A percentile compares a stretch with the other conserved stretches of the same genome.
These are phyloP conservation scores for Neurospora tetraspora DNA, from an alignment of 495 filamentous ascomycete genomes.

Conservation along the genomic window DNA sequence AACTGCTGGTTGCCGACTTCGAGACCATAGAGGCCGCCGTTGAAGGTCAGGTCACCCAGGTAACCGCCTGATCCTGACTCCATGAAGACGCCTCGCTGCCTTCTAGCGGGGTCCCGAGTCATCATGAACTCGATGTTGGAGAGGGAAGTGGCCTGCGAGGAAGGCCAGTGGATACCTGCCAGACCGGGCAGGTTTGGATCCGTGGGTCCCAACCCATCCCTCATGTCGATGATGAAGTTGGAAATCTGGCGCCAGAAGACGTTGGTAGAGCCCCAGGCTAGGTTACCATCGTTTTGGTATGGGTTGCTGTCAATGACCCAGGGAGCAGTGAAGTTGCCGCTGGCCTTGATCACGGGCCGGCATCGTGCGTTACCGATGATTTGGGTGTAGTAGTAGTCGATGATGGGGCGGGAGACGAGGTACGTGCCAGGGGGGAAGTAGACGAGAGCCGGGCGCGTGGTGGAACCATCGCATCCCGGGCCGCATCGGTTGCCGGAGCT, in stretches of 20 bases:
- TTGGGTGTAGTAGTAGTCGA: conserved; percentile 56
- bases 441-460: conserved; percentile 59
- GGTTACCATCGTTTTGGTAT: conserved; percentile 20
- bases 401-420: conserved; percentile 51
- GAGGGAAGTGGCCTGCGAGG: conserved; percentile 60
- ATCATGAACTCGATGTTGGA: conserved; percentile 66
- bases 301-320: conserved; percentile 55
- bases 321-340: conserved; percentile 44
- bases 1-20: conserved; percentile 73
- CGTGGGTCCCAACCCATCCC: too few species aligned
- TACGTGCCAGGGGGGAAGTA: conserved; percentile 76
- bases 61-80: conserved; percentile 68
- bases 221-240: conserved; percentile 66
- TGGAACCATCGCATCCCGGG: conserved; percentile 63
- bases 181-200: neutral
- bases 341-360: conserved; percentile 54
- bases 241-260: conserved; percentile 68
- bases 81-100: conserved; percentile 68
- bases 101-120: conserved; percentile 41
- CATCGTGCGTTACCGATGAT: conserved; percentile 61
- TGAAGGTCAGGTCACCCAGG: conserved; percentile 61
- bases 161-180: conserved; percentile 72
- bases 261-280: conserved; percentile 46
- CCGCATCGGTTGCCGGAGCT: conserved; percentile 65
- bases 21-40: conserved; percentile 55